Evolutionary conservation across 169 alveolate genomes (phyloP), one percentile per base, ranked within the genome.

Genomic region (Cardiosporidium cionae): DNA sequence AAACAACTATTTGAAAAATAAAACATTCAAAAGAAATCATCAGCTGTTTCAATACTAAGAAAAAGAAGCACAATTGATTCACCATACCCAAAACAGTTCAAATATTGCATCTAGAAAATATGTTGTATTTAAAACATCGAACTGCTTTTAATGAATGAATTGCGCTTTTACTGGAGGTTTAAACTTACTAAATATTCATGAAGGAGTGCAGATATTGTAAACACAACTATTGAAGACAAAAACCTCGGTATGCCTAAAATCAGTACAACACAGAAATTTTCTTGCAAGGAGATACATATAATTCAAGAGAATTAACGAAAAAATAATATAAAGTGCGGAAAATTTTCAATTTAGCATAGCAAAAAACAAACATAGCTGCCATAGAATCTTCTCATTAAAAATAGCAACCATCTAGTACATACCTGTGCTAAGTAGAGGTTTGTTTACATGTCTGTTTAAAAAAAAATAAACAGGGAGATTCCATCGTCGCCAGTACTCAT

Each of bases 381-480:
- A 16, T 16, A 16, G 16, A 16, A 9, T 44, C n/a, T 16, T 16
- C 16, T 9, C 58, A 36, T 86, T 72, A 58, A 87, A 67, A 68
- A 79, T 79, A 3, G 94, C 81, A 52, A 79, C 35, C 32, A 81
- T 76, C 68, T 90, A 80, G 64, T 88, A 81, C 68, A 86, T 74
- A 32, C 96, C 94, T 70, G 86, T 72, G 72, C 89, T 87, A 66
- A 84, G 78, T 54, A 95, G 75, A 16, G 98, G 98, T 86, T 89
- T 91, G 83, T 93, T 90, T 25, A 95, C 89, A 76, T 95, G 98
- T 34, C 98, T 81, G 25, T 88, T 80, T 6, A 94, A 84, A 86
- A 92, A 95, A 76, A 86, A 89, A 83, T 95, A 97, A 29, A 95
- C 90, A n/a, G 98, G 98, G 25, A 93, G 82, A 77, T 95, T 95